A percentile compares a stretch with the other conserved stretches of the same genome.
These are phyloP conservation scores for Ascochyta pisi DNA, from an alignment of 2,329 filamentous ascomycete species.

Conservation along the genomic window DNA sequence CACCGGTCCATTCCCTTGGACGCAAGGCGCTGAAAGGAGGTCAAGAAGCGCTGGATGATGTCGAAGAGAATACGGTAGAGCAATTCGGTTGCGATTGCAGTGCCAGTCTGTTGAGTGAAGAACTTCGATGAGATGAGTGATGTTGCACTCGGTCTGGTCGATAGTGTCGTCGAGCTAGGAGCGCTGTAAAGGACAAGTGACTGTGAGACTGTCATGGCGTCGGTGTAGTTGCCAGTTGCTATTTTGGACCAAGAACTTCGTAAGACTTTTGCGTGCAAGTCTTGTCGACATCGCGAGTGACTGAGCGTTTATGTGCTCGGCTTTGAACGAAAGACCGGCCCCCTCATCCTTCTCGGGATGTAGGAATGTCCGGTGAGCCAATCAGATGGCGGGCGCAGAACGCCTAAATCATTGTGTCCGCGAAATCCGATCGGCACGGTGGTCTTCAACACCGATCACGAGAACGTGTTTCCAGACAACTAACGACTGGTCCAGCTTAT, in stretches of 20 bases:
- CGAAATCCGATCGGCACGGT: not conserved
- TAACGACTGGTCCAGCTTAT: not conserved
- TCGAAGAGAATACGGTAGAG: slow-evolving; percentile 42
- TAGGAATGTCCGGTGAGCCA: slow-evolving; percentile 1
- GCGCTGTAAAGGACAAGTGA: slow-evolving; percentile 23
- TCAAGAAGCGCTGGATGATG: slow-evolving; percentile 36
- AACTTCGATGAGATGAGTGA: slow-evolving; percentile 23
- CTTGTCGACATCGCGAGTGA: not conserved
- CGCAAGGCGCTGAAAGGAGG: slow-evolving; percentile 33
- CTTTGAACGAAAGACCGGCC: not conserved
- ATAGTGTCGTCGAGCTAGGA: slow-evolving; percentile 2
- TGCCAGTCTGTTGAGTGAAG: slow-evolving; percentile 31
- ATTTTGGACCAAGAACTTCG: not conserved
- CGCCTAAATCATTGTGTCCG: not conserved
- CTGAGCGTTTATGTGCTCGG: not conserved
- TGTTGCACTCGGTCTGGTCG: slow-evolving; percentile 5
- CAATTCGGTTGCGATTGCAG: slow-evolving; percentile 38
- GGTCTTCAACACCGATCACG: not conserved
- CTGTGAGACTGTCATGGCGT: slow-evolving; percentile 23
- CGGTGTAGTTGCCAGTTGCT: not conserved
- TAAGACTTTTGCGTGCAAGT: not conserved
- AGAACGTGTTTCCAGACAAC: not conserved
- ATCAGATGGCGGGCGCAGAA: not conserved
- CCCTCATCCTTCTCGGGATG: not conserved
- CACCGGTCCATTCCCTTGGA: slow-evolving; percentile 32